phyloP scores from a whole-genome alignment of 2,329 filamentous ascomycete species.

The Daldinia sp. region DNA sequence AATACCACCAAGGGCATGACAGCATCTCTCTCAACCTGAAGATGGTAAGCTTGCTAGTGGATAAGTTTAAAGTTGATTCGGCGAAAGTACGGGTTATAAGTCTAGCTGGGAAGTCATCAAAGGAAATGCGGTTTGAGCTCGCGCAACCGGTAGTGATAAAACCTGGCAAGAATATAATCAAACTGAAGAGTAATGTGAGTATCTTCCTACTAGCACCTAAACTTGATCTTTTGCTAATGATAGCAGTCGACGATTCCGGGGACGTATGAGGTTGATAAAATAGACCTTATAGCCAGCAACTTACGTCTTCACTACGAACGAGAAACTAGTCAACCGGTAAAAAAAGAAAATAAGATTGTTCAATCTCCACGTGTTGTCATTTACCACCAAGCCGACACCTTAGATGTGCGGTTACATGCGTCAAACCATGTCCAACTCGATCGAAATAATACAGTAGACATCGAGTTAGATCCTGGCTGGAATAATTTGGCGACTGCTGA shows the following conservation, averaged over 20 bases:
- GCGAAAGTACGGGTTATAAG: constrained; percentile 73
- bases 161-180: constrained; percentile 64
- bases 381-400: constrained; percentile 76
- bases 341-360: constrained; percentile 64
- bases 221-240: constrained; percentile 49
- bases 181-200: constrained; percentile 60
- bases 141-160: constrained; percentile 61
- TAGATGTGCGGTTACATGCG: constrained; percentile 75
- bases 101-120: constrained; percentile 65
- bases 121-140: constrained; percentile 75
- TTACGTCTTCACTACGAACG: constrained; percentile 75
- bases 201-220: background rate
- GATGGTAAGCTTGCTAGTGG: constrained; percentile 78
- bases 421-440: constrained; percentile 83
- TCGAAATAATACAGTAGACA: constrained; percentile 79
- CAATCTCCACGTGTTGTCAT: constrained; percentile 74
- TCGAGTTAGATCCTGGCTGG: constrained; percentile 79
- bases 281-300: constrained; percentile 74
- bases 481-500: constrained; percentile 74
- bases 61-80: constrained; percentile 74
- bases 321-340: constrained; percentile 61
- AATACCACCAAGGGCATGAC: constrained; percentile 78
- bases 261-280: constrained; percentile 78
- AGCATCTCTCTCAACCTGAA: constrained; percentile 78
- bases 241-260: constrained; percentile 74